Evolutionary conservation across 2,329 filamentous ascomycete genomes (phyloP).

Genomic region (Claviceps sp.): DNA sequence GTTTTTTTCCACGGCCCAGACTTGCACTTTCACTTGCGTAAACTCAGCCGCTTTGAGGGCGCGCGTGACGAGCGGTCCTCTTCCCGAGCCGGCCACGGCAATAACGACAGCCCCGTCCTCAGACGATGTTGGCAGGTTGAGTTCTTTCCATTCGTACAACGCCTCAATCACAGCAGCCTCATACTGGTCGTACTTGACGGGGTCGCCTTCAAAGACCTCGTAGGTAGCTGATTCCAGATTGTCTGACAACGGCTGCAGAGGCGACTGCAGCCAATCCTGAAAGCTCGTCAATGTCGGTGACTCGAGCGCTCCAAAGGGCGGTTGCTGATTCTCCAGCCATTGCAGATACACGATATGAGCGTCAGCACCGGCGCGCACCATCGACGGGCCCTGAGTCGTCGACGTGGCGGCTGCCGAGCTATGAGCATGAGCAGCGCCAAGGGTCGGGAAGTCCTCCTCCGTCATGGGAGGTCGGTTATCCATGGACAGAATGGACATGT

Average conservation of each 20-base stretch:
- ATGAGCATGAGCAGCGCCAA: conserved; percentile 57
- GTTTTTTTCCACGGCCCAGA: conserved; percentile 96
- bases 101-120: conserved; percentile 62
- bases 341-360: conserved; percentile 65
- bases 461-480: conserved; percentile 22
- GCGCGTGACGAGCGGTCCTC: conserved; percentile 81
- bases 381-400: conserved; percentile 16
- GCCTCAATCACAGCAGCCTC: conserved; percentile 73
- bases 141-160: conserved; percentile 61
- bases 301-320: conserved; percentile 40
- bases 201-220: conserved; percentile 96
- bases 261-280: conserved; percentile 94
- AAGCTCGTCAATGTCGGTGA: conserved; percentile 39
- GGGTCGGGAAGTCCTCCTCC: conserved; percentile 51
- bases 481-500: conserved; percentile 11
- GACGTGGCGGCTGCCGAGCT: conserved; percentile 11
- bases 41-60: conserved; percentile 67
- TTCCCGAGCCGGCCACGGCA: conserved; percentile 83
- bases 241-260: conserved; percentile 85
- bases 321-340: conserved; percentile 73
- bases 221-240: conserved; percentile 96
- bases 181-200: conserved; percentile 95
- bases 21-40: conserved; percentile 64
- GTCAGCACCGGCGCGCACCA: conserved; percentile 13
- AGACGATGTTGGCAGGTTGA: conserved; percentile 60